Evolutionary conservation across 2,329 filamentous ascomycete genomes (phyloP), one percentile per base, ranked within the genome.

Genomic region (Exserohilum rostratum): DNA sequence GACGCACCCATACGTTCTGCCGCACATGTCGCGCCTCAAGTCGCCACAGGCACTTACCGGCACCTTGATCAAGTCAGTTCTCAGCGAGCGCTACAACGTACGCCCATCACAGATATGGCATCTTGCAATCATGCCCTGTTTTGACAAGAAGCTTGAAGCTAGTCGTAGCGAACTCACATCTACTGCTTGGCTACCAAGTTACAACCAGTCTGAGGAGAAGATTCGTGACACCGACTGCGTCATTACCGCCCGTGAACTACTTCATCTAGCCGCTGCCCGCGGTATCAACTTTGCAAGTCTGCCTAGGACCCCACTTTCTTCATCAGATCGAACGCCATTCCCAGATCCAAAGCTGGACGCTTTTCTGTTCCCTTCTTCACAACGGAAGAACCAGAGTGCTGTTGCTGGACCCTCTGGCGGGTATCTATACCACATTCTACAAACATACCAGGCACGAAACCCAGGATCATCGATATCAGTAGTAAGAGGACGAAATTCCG

Each of bases 121-220:
- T 75, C 77, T 98, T 48, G 91, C 93, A 11, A 83, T 99, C 40
- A 99, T 99, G 95, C 95, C 95, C 17, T 99, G 95, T 75, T 98
- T 99, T 74, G 95, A 99, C 76, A 99, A 99, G 81, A 99, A 99
- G 76, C 84, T 99, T 25, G 95, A 99, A 78, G 95, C 95, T 6
- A 96, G 92, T 65, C 87, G 95, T 48, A 89, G 92, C 74, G 95
- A 99, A 76, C 84, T 99, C 34, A 98, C 93, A 0, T 90, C 93
- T 70, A 78, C 83, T 6, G 85, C 86, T 13, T 97, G 93, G 93
- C 57, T 72, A 29, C 68, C 72, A 31, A 59, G 62, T 22, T 47
- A 67, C 47, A 57, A 64, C 27, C 38, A 60, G 9, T 55, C 64
- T 5, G 56, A 68, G 6, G 64, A 65, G 2, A 64, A 68, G 1